Conservation (phyloP, 805 yeast species). For the Kodamaea nitidulidarum region DNA sequence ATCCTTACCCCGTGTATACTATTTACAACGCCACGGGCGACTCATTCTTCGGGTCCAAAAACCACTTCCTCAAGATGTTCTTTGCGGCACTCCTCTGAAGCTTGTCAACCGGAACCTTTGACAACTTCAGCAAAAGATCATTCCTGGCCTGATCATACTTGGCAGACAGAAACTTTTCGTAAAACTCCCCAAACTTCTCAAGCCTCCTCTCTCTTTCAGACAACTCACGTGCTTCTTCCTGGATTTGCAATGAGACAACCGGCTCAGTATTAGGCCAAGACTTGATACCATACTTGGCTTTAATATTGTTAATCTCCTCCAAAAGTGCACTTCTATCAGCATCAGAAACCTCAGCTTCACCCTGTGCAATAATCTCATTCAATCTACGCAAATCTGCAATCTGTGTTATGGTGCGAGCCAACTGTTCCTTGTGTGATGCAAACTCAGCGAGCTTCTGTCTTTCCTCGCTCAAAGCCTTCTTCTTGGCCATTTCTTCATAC, state of each 20-base stretch:
- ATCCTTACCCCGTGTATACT: too few relatives aligned
- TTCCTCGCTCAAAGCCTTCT: constrained; percentile 66
- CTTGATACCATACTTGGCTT: constrained; percentile 32
- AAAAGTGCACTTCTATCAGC: constrained; percentile 21
- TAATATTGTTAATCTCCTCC: constrained; percentile 32
- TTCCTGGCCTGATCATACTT: constrained; percentile 23
- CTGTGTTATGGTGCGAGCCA: constrained; percentile 25
- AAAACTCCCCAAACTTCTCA: constrained; percentile 24
- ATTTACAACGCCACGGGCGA: constrained; percentile 2
- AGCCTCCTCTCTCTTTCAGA: constrained; percentile 26
- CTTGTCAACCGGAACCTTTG: constrained; percentile 31
- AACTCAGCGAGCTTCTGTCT: constrained; percentile 51
- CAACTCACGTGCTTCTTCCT: constrained; percentile 25
- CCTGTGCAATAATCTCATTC: constrained; percentile 27
- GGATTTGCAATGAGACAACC: constrained; percentile 30
- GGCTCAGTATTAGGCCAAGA: constrained; percentile 43
- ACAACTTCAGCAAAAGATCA: constrained; percentile 26
- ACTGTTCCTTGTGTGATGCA: constrained; percentile 38
- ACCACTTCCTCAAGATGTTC: constrained; percentile 67
- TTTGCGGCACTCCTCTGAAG: constrained; percentile 56
- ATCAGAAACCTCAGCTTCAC: constrained; percentile 19
- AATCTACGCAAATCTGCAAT: constrained; percentile 36
- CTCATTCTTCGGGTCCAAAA: constrained; percentile 29
- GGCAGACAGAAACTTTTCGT: constrained; percentile 29
- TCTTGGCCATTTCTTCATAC: constrained; percentile 70